phyloP scores from a whole-genome alignment of 148 eudicot genomes.

The Silene conica region DNA sequence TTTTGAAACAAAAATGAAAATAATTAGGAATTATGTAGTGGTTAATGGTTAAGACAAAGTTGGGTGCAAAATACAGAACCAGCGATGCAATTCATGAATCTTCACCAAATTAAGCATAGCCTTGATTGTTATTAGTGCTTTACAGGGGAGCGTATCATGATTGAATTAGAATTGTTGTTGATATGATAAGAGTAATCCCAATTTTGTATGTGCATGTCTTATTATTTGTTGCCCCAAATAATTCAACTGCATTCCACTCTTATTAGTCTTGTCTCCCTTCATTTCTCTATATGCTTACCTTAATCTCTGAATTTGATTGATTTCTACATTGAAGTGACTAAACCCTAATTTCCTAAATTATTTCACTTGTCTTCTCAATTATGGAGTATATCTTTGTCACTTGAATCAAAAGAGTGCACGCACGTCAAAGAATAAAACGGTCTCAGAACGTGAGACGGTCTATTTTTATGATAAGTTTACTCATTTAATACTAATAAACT shows the following conservation, averaged over 20 bases:
- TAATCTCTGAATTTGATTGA: constrained; percentile 4
- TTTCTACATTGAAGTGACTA: neutral
- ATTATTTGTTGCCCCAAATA: neutral
- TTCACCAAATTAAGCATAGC: constrained; percentile 1
- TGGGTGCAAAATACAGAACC: constrained; percentile 14
- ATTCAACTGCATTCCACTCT: neutral
- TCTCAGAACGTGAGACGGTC: too few species aligned
- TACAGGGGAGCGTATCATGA: constrained; percentile 7
- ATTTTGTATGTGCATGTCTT: neutral
- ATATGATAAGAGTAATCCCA: neutral
- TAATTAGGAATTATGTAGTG: neutral
- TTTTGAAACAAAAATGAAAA: neutral
- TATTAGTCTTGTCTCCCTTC: neutral
- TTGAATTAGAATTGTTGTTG: neutral
- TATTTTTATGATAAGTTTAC: too few species aligned
- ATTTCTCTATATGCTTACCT: neutral
- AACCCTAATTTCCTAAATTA: neutral
- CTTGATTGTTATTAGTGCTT: constrained; percentile 9
- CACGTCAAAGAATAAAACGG: too few species aligned
- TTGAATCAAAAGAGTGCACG: neutral
- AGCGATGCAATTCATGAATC: constrained; percentile 16
- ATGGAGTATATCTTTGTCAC: neutral
- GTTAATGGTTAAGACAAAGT: neutral
- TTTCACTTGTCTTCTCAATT: neutral
- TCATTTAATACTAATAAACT: too few species aligned